phyloP scores from a whole-genome alignment of 495 filamentous ascomycete species.

The Lophium mytilinum region DNA sequence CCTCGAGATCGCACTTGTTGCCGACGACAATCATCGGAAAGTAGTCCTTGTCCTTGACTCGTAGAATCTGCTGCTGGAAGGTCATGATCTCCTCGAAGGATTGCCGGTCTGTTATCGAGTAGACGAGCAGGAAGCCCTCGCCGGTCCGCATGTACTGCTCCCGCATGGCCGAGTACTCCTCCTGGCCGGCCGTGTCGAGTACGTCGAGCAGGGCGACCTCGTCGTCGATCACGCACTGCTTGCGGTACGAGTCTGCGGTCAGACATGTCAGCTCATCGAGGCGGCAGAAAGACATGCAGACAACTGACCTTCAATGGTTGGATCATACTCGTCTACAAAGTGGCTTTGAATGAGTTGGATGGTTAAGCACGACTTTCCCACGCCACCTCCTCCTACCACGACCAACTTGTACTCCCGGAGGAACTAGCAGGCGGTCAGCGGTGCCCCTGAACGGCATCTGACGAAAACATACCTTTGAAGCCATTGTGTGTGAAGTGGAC shows the following conservation, averaged over 20 bases:
- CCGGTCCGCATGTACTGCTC: slow-evolving; percentile 99
- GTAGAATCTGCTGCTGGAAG: slow-evolving; percentile 95
- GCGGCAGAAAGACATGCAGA: not conserved
- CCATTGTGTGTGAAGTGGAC: slow-evolving; percentile 14
- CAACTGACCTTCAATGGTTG: slow-evolving; percentile 92
- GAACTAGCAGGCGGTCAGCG: slow-evolving; percentile 50
- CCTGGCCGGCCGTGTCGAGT: slow-evolving; percentile 94
- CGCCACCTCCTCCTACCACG: slow-evolving; percentile 94
- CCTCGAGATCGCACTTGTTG: slow-evolving; percentile 97
- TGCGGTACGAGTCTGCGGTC: slow-evolving; percentile 86
- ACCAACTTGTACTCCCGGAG: slow-evolving; percentile 98
- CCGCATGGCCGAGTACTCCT: slow-evolving; percentile 98
- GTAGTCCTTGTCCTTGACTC: slow-evolving; percentile 98
- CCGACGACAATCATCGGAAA: slow-evolving; percentile 99
- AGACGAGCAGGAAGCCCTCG: slow-evolving; percentile 95
- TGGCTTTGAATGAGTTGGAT: slow-evolving; percentile 98
- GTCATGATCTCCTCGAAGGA: slow-evolving; percentile 97
- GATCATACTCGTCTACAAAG: slow-evolving; percentile 99
- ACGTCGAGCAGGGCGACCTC: slow-evolving; percentile 96
- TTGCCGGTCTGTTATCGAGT: slow-evolving; percentile 94
- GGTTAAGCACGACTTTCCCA: slow-evolving; percentile 98
- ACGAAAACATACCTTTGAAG: slow-evolving; percentile 22
- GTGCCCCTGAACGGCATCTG: not conserved
- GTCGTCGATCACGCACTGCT: slow-evolving; percentile 98
- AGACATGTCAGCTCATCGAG: slow-evolving; percentile 18